A percentile compares a stretch with the other conserved stretches of the same genome.
phyloP scores from a whole-genome alignment of 352 stramenopile genomes.

The Phytophthora gonapodyides region DNA sequence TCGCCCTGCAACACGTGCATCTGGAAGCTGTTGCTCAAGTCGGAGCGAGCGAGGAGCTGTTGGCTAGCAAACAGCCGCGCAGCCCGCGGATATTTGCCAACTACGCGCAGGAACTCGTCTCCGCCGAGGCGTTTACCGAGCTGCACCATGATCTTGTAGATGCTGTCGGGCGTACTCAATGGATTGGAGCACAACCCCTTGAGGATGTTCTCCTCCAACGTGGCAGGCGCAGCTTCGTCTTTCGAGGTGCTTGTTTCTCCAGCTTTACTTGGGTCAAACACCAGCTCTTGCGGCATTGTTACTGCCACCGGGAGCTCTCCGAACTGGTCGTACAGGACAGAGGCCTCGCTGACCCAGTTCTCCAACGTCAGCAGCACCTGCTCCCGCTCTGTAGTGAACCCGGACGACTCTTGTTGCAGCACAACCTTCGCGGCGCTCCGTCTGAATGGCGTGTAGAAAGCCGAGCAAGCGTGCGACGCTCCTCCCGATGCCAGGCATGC shows the following conservation, averaged over 20 bases:
- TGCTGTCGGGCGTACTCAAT: slow-evolving; percentile 49
- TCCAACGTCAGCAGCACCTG: slow-evolving; percentile 51
- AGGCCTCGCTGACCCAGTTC: slow-evolving; percentile 53
- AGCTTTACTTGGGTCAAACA: slow-evolving; percentile 7
- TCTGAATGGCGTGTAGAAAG: slow-evolving; percentile 45
- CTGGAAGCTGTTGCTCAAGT: slow-evolving; percentile 42
- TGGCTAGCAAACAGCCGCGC: slow-evolving; percentile 49
- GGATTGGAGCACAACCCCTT: slow-evolving; percentile 48
- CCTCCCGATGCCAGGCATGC: slow-evolving; percentile 24
- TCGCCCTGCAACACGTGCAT: slow-evolving; percentile 30
- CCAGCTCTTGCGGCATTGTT: slow-evolving; percentile 42
- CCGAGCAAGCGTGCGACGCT: slow-evolving; percentile 20
- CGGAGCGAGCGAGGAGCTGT: slow-evolving; percentile 35
- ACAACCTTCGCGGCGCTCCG: slow-evolving; percentile 41
- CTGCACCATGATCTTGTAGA: slow-evolving; percentile 48
- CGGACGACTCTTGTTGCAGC: slow-evolving; percentile 29
- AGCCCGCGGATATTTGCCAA: slow-evolving; percentile 54
- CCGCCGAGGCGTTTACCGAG: slow-evolving; percentile 33
- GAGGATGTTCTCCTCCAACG: slow-evolving; percentile 52
- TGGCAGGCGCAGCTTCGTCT: slow-evolving; percentile 16
- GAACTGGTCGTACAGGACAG: slow-evolving; percentile 43
- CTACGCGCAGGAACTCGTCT: slow-evolving; percentile 40
- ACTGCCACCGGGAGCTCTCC: slow-evolving; percentile 46
- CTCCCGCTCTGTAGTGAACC: slow-evolving; percentile 21
- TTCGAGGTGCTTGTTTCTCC: neutral